Conservation (phyloP, 805 yeast genomes). For the Teunomyces cretensis region DNA sequence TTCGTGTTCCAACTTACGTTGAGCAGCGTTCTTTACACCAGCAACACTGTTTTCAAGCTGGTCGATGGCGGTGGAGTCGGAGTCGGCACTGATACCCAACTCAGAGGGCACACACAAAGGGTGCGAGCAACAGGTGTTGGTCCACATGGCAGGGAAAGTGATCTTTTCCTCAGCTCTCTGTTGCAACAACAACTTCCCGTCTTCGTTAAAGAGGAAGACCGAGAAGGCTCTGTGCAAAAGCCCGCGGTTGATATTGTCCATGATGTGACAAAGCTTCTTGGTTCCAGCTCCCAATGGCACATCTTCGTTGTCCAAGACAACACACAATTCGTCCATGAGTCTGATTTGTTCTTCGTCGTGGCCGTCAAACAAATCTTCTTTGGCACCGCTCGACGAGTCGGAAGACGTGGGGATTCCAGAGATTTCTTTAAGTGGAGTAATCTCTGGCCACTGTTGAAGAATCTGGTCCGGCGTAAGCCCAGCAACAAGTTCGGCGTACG, state of each 20-base stretch:
- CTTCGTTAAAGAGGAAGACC: slow-evolving; percentile 83
- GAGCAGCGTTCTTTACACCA: slow-evolving; percentile 88
- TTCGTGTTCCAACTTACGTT: slow-evolving; percentile 89
- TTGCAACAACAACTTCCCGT: slow-evolving; percentile 77
- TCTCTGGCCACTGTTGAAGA: slow-evolving; percentile 60
- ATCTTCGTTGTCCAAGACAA: slow-evolving; percentile 87
- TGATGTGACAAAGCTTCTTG: slow-evolving; percentile 83
- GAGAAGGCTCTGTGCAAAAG: slow-evolving; percentile 94
- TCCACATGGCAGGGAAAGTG: slow-evolving; percentile 97
- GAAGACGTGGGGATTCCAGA: slow-evolving; percentile 55
- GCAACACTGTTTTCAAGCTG: slow-evolving; percentile 57
- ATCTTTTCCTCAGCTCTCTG: slow-evolving; percentile 96
- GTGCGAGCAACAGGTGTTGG: slow-evolving; percentile 98
- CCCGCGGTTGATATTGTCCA: slow-evolving; percentile 84
- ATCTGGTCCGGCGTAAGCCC: slow-evolving; percentile 50
- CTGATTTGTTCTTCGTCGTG: slow-evolving; percentile 93
- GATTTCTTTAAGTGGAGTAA: slow-evolving; percentile 59
- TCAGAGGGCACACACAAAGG: slow-evolving; percentile 85
- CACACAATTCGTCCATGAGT: slow-evolving; percentile 95
- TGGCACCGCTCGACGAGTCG: slow-evolving; percentile 21
- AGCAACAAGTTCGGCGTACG: slow-evolving; percentile 56
- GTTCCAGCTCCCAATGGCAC: slow-evolving; percentile 90
- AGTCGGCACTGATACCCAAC: slow-evolving; percentile 49
- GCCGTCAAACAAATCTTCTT: slow-evolving; percentile 63
- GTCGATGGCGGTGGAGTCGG: slow-evolving; percentile 15